Base-by-base conservation (phyloP, 768 basidiomycete genomes). In the Scleroderma bovista region DNA sequence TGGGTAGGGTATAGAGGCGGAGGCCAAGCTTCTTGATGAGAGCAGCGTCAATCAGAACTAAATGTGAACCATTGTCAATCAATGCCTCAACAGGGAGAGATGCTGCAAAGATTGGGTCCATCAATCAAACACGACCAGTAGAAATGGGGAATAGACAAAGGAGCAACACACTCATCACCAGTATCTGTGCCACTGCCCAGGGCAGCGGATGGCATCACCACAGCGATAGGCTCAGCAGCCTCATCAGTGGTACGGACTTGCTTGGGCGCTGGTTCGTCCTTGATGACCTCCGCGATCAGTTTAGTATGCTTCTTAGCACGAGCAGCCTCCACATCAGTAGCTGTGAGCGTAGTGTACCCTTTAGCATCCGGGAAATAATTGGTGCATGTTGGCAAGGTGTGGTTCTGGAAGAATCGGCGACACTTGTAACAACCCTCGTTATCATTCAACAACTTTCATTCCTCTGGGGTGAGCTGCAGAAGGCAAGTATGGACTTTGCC, bases 31-130 rank as follows among this genome's bases (percentile, higher is more conserved):
- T 43, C 26, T 0, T n/a, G 4, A 63, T 65, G 19, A 69, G 32
- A 1, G 54, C 50, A 12, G 57, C 34, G 22, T 59, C 37, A 46
- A 72, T 70, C 17, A 73, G 50, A 42, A 69, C 69, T 44, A 70
- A 2, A 23, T 61, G 54, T 0, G 65, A 60, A 5, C 66, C 65
- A 44, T 55, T 38, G 38, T 71, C 65, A 60, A 70, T 71, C 65
- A 60, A 70, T 1, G 12, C 26, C 22, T 43, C 20, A 13, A 51
- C 26, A 37, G 23, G 8, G 9, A 51, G 6, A 17, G 50, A 19
- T 11, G 17, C n/a, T 12, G 16, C 3, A 15, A 37, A 17, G 24
- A 7, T 26, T 17, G 50, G 43, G 26, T 10, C 51, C 46, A 12
- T 41, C 17, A 47, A 51, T 1, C 2, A 51, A 19, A 33, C 51